These are phyloP conservation scores for Prunella vulgaris DNA, from an alignment of 257 asterid genomes.

Conservation along the genomic window DNA sequence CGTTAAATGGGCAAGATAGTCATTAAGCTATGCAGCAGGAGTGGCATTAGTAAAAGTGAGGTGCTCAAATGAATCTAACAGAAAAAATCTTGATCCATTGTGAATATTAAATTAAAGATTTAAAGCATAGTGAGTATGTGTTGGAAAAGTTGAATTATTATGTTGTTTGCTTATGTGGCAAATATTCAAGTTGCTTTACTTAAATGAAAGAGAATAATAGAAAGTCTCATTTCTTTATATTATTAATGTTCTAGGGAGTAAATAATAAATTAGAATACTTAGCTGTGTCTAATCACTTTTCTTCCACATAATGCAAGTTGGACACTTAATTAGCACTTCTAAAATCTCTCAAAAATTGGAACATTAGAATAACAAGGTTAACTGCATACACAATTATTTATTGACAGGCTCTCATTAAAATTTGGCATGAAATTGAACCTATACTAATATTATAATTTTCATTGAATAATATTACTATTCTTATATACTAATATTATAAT, in stretches of 20 bases:
- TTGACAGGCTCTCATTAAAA: too few relatives aligned
- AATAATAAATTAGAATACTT: neutral
- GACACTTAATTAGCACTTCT: neutral
- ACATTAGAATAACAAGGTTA: neutral
- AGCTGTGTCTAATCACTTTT: neutral
- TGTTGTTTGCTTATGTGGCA: conserved; percentile 35
- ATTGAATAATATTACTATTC: too few relatives aligned
- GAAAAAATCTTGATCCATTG: neutral
- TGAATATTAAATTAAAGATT: conserved; percentile 14
- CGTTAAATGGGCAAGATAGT: conserved; percentile 7
- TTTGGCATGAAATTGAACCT: too few relatives aligned
- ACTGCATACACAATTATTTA: neutral
- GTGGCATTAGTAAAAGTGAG: conserved; percentile 12
- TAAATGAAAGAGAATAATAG: conserved; percentile 22
- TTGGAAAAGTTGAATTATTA: conserved; percentile 31
- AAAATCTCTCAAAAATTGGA: neutral
- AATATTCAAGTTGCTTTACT: conserved; percentile 35
- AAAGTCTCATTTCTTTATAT: conserved; percentile 21
- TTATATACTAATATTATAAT: too few relatives aligned
- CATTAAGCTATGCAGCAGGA: neutral
- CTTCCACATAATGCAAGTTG: neutral
- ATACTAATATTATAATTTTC: too few relatives aligned
- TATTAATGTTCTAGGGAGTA: neutral
- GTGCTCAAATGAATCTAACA: conserved; percentile 1
- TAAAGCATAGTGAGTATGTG: conserved; percentile 22